Conservation (phyloP, 2,329 filamentous ascomycete species). For the Xylariaceae sp. region DNA sequence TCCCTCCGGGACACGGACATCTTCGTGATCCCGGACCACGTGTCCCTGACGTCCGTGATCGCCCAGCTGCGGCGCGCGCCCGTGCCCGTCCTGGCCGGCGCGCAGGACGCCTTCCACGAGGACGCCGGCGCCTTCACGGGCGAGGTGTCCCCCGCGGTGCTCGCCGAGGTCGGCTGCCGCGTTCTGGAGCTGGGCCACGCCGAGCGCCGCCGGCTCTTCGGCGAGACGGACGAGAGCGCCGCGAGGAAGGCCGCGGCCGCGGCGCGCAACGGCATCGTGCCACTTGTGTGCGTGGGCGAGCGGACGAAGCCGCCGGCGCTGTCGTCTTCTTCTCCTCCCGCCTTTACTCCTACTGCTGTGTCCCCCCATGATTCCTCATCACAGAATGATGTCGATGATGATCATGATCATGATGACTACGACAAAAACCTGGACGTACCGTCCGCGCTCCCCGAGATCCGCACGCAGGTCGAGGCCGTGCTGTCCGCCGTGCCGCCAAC, state of each 20-base stretch:
- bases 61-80: slow-evolving; percentile 50
- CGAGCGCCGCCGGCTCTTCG: slow-evolving; percentile 74
- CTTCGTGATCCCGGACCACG: slow-evolving; percentile 79
- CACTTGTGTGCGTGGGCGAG: slow-evolving; percentile 83
- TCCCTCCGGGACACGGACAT: slow-evolving; percentile 47
- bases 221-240: slow-evolving; percentile 73
- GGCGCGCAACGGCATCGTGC: slow-evolving; percentile 72
- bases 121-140: slow-evolving; percentile 77
- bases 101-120: slow-evolving; percentile 77
- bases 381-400: no score
- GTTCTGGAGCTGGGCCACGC: slow-evolving; percentile 84
- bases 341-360: no score
- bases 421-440: slow-evolving; percentile 47
- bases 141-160: slow-evolving; percentile 72
- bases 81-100: slow-evolving; percentile 69
- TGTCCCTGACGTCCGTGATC: slow-evolving; percentile 65
- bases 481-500: slow-evolving; percentile 64
- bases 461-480: slow-evolving; percentile 67
- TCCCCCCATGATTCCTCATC: no score
- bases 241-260: slow-evolving; percentile 73
- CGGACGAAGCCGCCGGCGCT: slow-evolving; percentile 45
- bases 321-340: slow-evolving; percentile 28
- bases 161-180: slow-evolving; percentile 70
- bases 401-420: no score
- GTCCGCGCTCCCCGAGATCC: slow-evolving; percentile 70